phyloP scores from a whole-genome alignment of 257 asterid species.

The Solanum etuberosum region DNA sequence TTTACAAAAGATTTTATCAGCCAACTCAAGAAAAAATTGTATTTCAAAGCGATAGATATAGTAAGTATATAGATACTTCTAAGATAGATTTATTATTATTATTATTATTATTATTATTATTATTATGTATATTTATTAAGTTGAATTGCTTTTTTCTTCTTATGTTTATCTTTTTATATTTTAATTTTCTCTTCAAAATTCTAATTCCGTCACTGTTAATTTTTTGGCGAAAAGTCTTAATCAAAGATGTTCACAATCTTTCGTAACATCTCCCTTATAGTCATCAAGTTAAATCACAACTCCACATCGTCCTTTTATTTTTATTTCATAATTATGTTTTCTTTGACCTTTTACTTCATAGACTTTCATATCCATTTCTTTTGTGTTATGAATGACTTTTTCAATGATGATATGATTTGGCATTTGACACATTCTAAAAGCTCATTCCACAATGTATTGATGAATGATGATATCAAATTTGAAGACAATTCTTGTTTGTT shows the following conservation, averaged over 20 bases:
- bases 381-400: background rate
- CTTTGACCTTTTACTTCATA: background rate
- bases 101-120: no score
- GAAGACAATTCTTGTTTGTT: background rate
- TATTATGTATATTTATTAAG: background rate
- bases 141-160: background rate
- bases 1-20: background rate
- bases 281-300: background rate
- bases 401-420: background rate
- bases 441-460: background rate
- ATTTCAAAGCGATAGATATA: background rate
- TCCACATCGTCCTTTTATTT: background rate
- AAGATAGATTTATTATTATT: background rate
- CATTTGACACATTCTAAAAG: background rate
- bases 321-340: background rate
- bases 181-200: background rate
- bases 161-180: background rate
- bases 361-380: background rate
- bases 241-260: background rate
- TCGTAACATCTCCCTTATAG: background rate
- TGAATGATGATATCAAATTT: background rate
- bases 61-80: no score
- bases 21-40: background rate
- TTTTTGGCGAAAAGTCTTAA: background rate
- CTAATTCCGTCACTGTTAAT: background rate